These are phyloP conservation scores for Catharanthus roseus DNA, from an alignment of 257 asterid species.

Conservation along the genomic window DNA sequence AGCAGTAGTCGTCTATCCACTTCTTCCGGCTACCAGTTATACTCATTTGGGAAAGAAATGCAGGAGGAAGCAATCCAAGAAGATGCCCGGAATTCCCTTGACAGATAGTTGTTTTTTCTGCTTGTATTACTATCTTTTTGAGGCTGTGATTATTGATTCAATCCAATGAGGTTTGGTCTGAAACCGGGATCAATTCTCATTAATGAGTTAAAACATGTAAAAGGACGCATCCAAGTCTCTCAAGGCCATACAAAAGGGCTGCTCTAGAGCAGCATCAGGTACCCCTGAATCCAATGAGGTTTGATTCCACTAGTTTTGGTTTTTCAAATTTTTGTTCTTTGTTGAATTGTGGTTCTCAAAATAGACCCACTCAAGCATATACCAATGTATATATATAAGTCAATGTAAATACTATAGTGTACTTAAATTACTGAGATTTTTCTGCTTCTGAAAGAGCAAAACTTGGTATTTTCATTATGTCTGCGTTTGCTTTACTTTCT, in stretches of 20 bases:
- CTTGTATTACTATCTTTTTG: not conserved
- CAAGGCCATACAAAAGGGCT: no score
- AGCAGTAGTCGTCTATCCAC: conserved; percentile 62
- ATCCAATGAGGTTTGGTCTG: no score
- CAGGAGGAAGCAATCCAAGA: conserved; percentile 13
- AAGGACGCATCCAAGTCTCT: no score
- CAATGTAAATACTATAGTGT: conserved; percentile 4
- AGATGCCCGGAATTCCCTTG: conserved; percentile 20
- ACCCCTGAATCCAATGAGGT: not conserved
- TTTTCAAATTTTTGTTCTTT: conserved; percentile 11
- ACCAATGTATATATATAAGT: conserved; percentile 8
- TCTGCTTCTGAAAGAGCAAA: no score
- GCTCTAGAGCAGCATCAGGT: no score
- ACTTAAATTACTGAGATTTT: not conserved
- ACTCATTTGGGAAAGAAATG: conserved; percentile 26
- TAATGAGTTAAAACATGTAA: no score
- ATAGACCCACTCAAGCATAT: conserved; percentile 11
- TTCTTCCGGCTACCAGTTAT: conserved; percentile 55
- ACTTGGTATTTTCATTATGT: not conserved
- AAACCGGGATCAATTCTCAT: no score
- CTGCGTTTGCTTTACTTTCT: not conserved
- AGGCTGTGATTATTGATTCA: not conserved
- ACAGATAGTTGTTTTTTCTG: conserved; percentile 3
- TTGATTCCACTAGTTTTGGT: conserved; percentile 11
- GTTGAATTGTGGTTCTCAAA: conserved; percentile 17